These are phyloP conservation scores for Candida loeiensis DNA, from an alignment of 805 yeast genomes.

Conservation along the genomic window DNA sequence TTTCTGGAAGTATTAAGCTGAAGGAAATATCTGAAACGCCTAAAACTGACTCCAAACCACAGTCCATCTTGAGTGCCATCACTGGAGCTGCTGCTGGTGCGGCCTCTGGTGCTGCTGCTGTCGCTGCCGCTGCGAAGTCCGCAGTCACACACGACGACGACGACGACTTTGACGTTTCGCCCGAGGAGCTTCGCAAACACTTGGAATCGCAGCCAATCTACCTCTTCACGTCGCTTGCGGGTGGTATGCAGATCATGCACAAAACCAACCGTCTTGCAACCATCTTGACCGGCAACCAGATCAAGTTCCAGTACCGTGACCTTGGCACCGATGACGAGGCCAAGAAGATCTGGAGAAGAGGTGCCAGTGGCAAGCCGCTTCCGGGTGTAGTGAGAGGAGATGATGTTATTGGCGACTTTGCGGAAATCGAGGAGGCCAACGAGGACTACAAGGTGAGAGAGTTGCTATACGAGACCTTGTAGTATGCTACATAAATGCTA, in stretches of 20 bases:
- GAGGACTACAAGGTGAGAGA: slow-evolving; percentile 69
- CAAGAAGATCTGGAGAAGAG: slow-evolving; percentile 76
- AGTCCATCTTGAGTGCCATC: slow-evolving; percentile 2
- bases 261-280: slow-evolving; percentile 74
- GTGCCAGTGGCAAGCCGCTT: slow-evolving; percentile 63
- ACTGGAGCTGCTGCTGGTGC: slow-evolving; percentile 7
- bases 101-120: slow-evolving; percentile 2
- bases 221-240: slow-evolving; percentile 81
- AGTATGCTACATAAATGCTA: too few relatives aligned
- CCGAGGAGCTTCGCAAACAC: slow-evolving; percentile 42
- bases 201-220: slow-evolving; percentile 59
- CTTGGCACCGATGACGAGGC: slow-evolving; percentile 87
- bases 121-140: slow-evolving; percentile 6
- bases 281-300: slow-evolving; percentile 69
- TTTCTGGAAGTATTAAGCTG: too few relatives aligned
- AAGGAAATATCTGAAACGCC: too few relatives aligned
- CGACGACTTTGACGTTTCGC: slow-evolving; percentile 33
- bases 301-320: slow-evolving; percentile 68
- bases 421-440: slow-evolving; percentile 81
- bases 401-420: slow-evolving; percentile 80
- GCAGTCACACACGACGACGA: slow-evolving; percentile 12
- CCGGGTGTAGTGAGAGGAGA: slow-evolving; percentile 87
- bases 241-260: slow-evolving; percentile 75
- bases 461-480: slow-evolving; percentile 50
- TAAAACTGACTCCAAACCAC: too few relatives aligned